Base-by-base conservation (phyloP, 2,329 filamentous ascomycete genomes). In the Zelopaecilomyces penicillatus region DNA sequence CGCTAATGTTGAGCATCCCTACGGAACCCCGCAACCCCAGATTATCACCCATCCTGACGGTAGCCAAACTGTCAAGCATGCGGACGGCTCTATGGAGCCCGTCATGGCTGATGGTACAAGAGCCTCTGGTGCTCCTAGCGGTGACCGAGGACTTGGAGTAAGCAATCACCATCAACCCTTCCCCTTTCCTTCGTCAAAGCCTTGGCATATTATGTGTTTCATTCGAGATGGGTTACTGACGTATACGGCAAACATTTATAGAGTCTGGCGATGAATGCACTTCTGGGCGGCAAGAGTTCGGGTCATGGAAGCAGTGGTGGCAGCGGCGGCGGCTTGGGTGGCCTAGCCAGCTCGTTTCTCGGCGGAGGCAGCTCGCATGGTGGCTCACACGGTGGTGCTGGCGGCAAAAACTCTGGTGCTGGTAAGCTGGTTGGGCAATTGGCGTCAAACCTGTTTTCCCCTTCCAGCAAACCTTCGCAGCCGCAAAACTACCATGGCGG, bases 111-210 rank as follows among this genome's bases (percentile, higher is more conserved):
- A 74, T 36, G 71, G 68, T 32, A 68, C 68, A 45, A 67, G 75
- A 54, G 74, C 71, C 42, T 54, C 67, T 19, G 73, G 74, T 50
- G 76, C 75, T 4, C 70, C 68, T 28, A 65, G 68, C 29, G 73
- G 77, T 31, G 81, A 85, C 42, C 73, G 82, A 50, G 77, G 81
- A 35, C 64, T 86, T 45, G 80, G 82, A 49, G 82, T 85, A 75
- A 61, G 81, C 73, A 42, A 19, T 19, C 19, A 19, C 19, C 19
- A 19, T 19, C 19, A 19, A 19, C 32, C 12, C 32, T 45, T 40
- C 19, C 51, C 8, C 33, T 28, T 30, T 44, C n/a, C 29, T 10
- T 31, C 37, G 33, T 30, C 28, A 34, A 34, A 9, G 19, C 19
- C 19, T 19, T 19, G 2, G 31, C 12, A 3, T 29, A 11, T 34